Conservation (phyloP, 495 filamentous ascomycete species). For the Evernia prunastri region DNA sequence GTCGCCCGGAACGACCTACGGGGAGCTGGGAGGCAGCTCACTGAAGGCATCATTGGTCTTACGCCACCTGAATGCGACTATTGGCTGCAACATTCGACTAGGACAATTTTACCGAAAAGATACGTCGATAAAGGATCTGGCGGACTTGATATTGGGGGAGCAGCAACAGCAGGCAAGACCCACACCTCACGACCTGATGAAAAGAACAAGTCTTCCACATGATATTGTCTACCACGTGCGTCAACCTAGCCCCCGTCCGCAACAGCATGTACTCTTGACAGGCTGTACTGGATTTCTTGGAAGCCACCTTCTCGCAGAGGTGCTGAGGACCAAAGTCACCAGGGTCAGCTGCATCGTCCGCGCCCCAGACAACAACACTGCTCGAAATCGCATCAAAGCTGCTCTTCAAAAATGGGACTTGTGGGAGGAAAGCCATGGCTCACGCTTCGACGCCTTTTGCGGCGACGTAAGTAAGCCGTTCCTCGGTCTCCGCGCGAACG, state of each 20-base stretch:
- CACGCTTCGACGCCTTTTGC: neutral
- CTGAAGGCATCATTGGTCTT: conserved; percentile 1
- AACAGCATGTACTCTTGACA: neutral
- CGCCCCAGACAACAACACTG: neutral
- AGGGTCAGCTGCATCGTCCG: conserved; percentile 8
- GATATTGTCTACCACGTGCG: neutral
- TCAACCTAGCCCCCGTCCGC: neutral
- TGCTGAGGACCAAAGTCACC: neutral
- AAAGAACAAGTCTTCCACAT: neutral
- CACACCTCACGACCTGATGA: neutral
- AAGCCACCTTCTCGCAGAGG: conserved; percentile 10
- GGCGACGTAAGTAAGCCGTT: conserved; percentile 7
- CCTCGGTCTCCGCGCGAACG: neutral
- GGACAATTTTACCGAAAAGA: conserved; percentile 7
- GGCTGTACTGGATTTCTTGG: conserved; percentile 5
- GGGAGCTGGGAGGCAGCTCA: conserved; percentile 1
- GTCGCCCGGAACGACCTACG: neutral
- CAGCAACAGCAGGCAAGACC: neutral
- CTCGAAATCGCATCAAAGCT: neutral
- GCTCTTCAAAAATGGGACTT: neutral
- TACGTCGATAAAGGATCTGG: neutral
- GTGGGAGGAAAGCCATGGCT: neutral
- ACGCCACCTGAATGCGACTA: neutral
- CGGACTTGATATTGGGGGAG: neutral
- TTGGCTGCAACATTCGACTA: conserved; percentile 6